Conservation (phyloP, 2,329 filamentous ascomycete genomes). For the Hypoxylon sp. region DNA sequence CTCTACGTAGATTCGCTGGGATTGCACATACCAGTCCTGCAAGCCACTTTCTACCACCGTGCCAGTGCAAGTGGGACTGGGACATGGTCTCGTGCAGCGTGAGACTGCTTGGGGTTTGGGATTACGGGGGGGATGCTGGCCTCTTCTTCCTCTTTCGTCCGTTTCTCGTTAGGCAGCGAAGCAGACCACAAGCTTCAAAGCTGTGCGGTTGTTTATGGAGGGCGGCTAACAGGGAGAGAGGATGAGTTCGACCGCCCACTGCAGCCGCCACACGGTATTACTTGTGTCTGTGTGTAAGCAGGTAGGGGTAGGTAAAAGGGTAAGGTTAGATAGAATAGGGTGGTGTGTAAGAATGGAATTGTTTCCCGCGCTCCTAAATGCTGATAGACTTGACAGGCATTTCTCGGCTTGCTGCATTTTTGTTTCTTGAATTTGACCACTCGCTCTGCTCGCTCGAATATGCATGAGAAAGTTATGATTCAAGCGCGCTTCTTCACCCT, state of each 20-base stretch:
- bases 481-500: slow-evolving; percentile 36
- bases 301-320: neutral
- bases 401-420: slow-evolving; percentile 28
- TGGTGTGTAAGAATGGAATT: slow-evolving; percentile 12
- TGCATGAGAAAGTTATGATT: slow-evolving; percentile 31
- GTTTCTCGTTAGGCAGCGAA: slow-evolving; percentile 36
- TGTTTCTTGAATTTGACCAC: slow-evolving; percentile 37
- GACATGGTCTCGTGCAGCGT: slow-evolving; percentile 42
- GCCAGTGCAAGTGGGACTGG: slow-evolving; percentile 39
- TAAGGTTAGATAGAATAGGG: no score
- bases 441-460: slow-evolving; percentile 28
- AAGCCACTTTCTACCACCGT: slow-evolving; percentile 31
- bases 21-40: slow-evolving; percentile 41
- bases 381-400: slow-evolving; percentile 37
- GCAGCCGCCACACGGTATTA: slow-evolving; percentile 24
- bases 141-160: slow-evolving; percentile 18
- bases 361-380: slow-evolving; percentile 36
- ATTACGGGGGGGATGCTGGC: slow-evolving; percentile 36
- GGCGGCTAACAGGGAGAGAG: slow-evolving; percentile 26
- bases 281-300: slow-evolving; percentile 7
- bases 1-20: slow-evolving; percentile 34
- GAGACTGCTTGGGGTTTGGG: slow-evolving; percentile 42
- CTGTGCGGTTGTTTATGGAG: slow-evolving; percentile 7
- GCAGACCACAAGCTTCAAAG: slow-evolving; percentile 28
- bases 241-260: slow-evolving; percentile 23